A percentile compares a stretch with the other conserved stretches of the same genome.
phyloP scores from a whole-genome alignment of 768 basidiomycete genomes.

The Trametes cingulata region DNA sequence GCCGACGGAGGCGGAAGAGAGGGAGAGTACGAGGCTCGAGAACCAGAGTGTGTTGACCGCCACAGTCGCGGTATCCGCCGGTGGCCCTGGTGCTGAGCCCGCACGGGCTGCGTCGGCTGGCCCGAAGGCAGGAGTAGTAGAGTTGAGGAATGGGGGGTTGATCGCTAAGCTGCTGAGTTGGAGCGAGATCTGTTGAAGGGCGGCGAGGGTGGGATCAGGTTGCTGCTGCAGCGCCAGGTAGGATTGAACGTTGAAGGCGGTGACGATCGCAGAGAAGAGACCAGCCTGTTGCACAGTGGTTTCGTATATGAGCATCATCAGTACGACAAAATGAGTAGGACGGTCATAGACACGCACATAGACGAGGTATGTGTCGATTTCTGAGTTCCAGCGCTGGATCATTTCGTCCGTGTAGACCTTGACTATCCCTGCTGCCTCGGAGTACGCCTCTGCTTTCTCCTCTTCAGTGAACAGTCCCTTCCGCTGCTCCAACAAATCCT shows the following conservation, averaged over 20 bases:
- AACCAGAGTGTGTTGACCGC: slow-evolving; percentile 30
- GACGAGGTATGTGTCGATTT: neutral
- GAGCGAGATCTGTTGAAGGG: too few relatives aligned
- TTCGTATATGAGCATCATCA: too few relatives aligned
- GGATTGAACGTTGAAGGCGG: too few relatives aligned
- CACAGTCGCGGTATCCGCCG: neutral
- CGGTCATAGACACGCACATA: neutral
- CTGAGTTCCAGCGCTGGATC: neutral
- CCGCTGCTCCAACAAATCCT: neutral
- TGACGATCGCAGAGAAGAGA: too few relatives aligned
- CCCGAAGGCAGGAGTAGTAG: neutral
- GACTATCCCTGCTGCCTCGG: neutral
- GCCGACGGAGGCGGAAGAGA: slow-evolving; percentile 29
- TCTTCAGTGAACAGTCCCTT: neutral
- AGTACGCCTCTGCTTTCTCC: neutral
- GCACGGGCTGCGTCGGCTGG: neutral
- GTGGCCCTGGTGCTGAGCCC: too few relatives aligned
- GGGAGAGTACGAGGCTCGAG: slow-evolving; percentile 26
- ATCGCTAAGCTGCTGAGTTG: too few relatives aligned
- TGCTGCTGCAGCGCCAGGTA: too few relatives aligned
- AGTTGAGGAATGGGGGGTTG: too few relatives aligned
- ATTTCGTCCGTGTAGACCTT: neutral
- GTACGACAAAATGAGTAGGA: too few relatives aligned
- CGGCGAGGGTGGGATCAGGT: too few relatives aligned
- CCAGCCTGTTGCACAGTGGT: too few relatives aligned